Percentiles rank a stretch among this genome's conserved stretches.
phyloP scores from a whole-genome alignment of 2,329 filamentous ascomycete genomes.

The Ilyonectria robusta region DNA sequence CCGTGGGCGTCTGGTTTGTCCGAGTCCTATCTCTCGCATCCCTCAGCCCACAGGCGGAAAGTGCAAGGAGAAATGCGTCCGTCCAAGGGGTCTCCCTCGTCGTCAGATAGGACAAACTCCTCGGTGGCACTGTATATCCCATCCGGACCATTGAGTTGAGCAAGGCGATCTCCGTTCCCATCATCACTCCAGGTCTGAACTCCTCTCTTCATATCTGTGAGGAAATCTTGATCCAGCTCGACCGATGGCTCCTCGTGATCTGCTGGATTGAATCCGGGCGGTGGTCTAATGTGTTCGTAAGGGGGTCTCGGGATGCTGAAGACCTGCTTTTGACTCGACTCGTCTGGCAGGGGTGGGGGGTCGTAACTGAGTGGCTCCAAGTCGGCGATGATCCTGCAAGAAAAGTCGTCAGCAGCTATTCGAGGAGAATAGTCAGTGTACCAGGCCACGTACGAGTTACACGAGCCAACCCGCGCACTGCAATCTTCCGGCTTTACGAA shows the following conservation, averaged over 20 bases:
- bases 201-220: neutral
- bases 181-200: neutral
- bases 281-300: constrained; percentile 24
- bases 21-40: constrained; percentile 50
- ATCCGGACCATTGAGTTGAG: neutral
- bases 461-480: constrained; percentile 8
- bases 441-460: constrained; percentile 20
- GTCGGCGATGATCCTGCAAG: constrained; percentile 12
- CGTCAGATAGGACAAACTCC: constrained; percentile 52
- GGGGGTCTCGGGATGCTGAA: constrained; percentile 28
- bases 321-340: constrained; percentile 5
- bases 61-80: constrained; percentile 59
- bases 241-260: constrained; percentile 15
- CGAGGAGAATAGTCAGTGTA: neutral
- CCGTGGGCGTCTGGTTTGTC: constrained; percentile 16
- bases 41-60: constrained; percentile 57
- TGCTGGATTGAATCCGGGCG: neutral
- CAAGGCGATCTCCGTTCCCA: neutral
- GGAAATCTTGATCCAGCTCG: neutral
- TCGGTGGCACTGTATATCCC: constrained; percentile 6
- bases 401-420: constrained; percentile 1
- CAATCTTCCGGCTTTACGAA: constrained; percentile 11
- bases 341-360: constrained; percentile 21
- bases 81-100: constrained; percentile 56
- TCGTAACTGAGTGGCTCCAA: constrained; percentile 26